A percentile compares a stretch with the other conserved stretches of the same genome.
Conservation (phyloP, 345 rosid species). For the Eucalyptus melliodora region DNA sequence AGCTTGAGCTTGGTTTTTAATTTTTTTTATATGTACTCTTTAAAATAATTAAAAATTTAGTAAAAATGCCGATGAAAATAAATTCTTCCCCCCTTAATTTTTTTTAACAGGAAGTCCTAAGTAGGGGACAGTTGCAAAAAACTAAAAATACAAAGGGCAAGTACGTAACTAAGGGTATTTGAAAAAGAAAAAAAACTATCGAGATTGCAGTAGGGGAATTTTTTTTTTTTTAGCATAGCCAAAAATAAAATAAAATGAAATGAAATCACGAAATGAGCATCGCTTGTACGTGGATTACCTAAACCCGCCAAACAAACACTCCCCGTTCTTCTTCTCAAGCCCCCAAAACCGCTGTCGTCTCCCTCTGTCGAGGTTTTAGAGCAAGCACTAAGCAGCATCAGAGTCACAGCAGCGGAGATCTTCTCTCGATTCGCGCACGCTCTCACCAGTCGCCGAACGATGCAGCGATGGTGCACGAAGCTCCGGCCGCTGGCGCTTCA, state of each 20-base stretch:
- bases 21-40: background rate
- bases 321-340: background rate
- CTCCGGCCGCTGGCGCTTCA: conserved; percentile 32
- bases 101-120: background rate
- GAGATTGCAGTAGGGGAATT: too few relatives aligned
- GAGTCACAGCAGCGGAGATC: background rate
- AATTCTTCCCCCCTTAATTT: background rate
- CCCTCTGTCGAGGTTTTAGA: background rate
- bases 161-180: background rate
- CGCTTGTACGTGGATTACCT: background rate
- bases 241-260: too few relatives aligned
- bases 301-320: background rate
- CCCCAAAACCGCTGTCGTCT: background rate
- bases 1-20: rapidly evolving
- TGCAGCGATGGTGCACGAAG: conserved; percentile 64
- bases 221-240: too few relatives aligned
- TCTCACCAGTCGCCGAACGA: background rate
- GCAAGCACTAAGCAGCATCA: background rate
- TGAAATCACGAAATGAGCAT: background rate
- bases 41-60: background rate
- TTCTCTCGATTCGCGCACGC: background rate
- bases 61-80: rapidly evolving
- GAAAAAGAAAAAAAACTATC: background rate
- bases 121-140: background rate
- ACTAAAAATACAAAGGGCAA: background rate